phyloP scores from a whole-genome alignment of 2,329 filamentous ascomycete species.

The Coniochaeta hoffmannii region DNA sequence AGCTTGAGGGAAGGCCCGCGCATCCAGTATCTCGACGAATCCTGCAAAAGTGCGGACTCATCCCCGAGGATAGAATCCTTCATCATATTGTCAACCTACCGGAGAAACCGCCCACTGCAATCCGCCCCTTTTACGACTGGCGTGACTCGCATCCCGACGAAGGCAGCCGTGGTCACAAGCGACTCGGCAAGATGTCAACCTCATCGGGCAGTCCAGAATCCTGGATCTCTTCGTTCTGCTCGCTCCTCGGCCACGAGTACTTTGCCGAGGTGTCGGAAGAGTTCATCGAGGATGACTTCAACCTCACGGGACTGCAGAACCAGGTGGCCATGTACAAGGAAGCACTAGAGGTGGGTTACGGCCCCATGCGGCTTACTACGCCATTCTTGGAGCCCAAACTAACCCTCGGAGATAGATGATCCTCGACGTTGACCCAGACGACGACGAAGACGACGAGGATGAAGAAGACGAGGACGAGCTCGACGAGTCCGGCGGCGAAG shows the following conservation, averaged over 20 bases:
- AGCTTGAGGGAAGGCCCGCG: neutral
- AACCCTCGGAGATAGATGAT: conserved; percentile 66
- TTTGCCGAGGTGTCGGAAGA: conserved; percentile 98
- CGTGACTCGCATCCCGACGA: neutral
- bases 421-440: conserved; percentile 93
- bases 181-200: conserved; percentile 42
- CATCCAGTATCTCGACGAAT: neutral
- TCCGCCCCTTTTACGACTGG: neutral
- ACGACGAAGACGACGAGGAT: conserved; percentile 80
- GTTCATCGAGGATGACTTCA: conserved; percentile 99
- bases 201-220: conserved; percentile 66
- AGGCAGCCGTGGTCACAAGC: conserved; percentile 3
- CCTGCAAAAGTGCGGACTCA: neutral
- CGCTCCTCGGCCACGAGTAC: conserved; percentile 92
- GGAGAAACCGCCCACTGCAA: too few species aligned
- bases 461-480: conserved; percentile 71
- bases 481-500: conserved; percentile 60
- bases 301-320: conserved; percentile 87
- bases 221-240: conserved; percentile 98
- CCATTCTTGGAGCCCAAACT: neutral
- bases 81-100: neutral
- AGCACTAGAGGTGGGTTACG: conserved; percentile 64
- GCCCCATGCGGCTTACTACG: neutral
- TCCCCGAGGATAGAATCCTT: neutral
- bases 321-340: conserved; percentile 99